Conservation (phyloP, 2,329 filamentous ascomycete species). For the Clonostachys sp. region DNA sequence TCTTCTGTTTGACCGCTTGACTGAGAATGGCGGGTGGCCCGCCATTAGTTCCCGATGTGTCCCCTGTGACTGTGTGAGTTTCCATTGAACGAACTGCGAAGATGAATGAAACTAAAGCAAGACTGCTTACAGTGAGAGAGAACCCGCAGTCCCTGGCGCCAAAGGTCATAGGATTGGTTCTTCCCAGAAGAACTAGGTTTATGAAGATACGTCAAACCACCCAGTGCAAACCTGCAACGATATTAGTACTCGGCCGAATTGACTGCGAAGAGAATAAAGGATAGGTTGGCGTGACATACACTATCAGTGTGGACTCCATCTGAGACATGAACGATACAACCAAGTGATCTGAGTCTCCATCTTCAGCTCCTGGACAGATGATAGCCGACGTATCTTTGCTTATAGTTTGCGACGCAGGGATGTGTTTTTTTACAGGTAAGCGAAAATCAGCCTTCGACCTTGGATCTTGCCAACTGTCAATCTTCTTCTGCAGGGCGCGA, state of each 20-base stretch:
- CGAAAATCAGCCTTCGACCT: constrained; percentile 39
- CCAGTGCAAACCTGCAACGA: constrained; percentile 45
- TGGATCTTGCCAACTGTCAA: constrained; percentile 52
- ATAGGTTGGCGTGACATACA: constrained; percentile 32
- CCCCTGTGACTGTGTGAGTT: constrained; percentile 18
- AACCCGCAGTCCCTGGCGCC: constrained; percentile 35
- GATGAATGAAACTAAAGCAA: not conserved
- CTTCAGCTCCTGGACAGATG: constrained; percentile 38
- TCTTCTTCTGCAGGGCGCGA: constrained; percentile 51
- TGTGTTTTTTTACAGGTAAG: constrained; percentile 50
- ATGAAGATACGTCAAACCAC: constrained; percentile 41
- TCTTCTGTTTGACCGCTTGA: constrained; percentile 51
- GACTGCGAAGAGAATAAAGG: too few relatives aligned
- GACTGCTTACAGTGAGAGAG: constrained; percentile 39
- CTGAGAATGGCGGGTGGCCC: constrained; percentile 46
- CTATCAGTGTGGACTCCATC: constrained; percentile 49
- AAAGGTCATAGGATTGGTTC: constrained; percentile 24
- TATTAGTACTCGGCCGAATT: not conserved
- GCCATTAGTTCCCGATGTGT: constrained; percentile 26
- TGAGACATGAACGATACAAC: constrained; percentile 58
- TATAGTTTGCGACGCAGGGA: constrained; percentile 41
- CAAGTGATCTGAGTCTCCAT: constrained; percentile 46
- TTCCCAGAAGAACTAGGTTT: constrained; percentile 14
- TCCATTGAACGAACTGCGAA: constrained; percentile 4
- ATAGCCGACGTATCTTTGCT: constrained; percentile 54